These are phyloP conservation scores for Caloboletus firmus DNA, from an alignment of 1,284 basidiomycete species.

Conservation along the genomic window DNA sequence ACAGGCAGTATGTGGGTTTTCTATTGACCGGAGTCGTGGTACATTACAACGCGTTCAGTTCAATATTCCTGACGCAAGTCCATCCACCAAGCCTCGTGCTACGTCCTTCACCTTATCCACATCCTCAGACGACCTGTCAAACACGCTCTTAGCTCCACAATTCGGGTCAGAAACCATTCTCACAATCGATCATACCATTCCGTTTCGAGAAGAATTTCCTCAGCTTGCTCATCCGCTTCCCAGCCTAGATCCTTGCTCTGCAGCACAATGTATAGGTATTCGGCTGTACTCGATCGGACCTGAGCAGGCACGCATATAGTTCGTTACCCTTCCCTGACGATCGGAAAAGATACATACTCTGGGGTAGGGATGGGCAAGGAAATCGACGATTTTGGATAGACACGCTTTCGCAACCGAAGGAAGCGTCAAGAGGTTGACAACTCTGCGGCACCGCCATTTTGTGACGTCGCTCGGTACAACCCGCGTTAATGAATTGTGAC, in stretches of 20 bases:
- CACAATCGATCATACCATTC: slow-evolving; percentile 59
- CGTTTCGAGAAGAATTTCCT: slow-evolving; percentile 78
- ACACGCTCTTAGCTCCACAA: slow-evolving; percentile 37
- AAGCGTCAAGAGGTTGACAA: slow-evolving; percentile 61
- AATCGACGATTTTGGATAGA: slow-evolving; percentile 49
- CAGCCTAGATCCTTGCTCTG: slow-evolving; percentile 65
- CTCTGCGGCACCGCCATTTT: slow-evolving; percentile 41
- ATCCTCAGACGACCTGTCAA: slow-evolving; percentile 44
- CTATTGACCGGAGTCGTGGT: not conserved
- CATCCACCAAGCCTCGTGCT: slow-evolving; percentile 35
- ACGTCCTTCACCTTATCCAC: slow-evolving; percentile 35
- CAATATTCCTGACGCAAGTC: slow-evolving; percentile 28
- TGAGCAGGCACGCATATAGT: slow-evolving; percentile 33
- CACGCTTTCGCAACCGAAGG: slow-evolving; percentile 46
- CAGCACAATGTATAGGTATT: slow-evolving; percentile 74
- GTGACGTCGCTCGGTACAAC: slow-evolving; percentile 12
- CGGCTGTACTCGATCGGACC: slow-evolving; percentile 79
- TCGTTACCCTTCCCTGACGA: slow-evolving; percentile 10
- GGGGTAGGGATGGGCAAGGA: slow-evolving; percentile 77
- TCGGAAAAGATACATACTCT: slow-evolving; percentile 49
- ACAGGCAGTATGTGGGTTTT: too few relatives aligned
- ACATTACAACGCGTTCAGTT: slow-evolving; percentile 27
- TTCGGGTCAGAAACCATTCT: slow-evolving; percentile 2
- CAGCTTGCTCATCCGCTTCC: slow-evolving; percentile 63
- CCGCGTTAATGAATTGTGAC: slow-evolving; percentile 27